Evolutionary conservation across 345 rosid genomes (phyloP).

Genomic region (rapeseed (Brassica napus)): DNA sequence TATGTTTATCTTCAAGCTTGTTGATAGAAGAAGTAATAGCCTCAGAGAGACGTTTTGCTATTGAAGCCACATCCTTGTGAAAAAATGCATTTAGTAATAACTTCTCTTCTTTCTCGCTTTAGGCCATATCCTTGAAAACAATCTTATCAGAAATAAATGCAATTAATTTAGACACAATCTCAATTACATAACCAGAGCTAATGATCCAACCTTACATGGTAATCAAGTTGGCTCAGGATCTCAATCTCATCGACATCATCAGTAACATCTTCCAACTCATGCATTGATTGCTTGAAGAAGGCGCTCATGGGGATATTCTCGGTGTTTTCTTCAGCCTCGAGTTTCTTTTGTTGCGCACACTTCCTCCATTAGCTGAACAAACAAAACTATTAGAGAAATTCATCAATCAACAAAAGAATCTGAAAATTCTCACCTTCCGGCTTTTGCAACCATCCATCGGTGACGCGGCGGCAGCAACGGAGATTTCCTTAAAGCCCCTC

Average conservation of each 20-base stretch:
- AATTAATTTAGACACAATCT: not conserved
- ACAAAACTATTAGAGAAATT: too few relatives aligned
- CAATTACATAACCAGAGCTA: not conserved
- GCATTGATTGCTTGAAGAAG: not conserved
- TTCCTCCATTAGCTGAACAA: too few relatives aligned
- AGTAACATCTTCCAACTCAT: not conserved
- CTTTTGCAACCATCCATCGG: not conserved
- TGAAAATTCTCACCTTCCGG: not conserved
- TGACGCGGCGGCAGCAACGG: not conserved
- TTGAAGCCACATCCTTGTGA: conserved; percentile 1
- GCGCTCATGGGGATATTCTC: not conserved
- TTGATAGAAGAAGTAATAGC: not conserved
- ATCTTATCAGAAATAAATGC: not conserved
- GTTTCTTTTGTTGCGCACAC: not conserved
- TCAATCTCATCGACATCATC: not conserved
- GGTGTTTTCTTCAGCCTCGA: not conserved
- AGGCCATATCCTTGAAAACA: not conserved
- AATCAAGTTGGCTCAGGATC: too few relatives aligned
- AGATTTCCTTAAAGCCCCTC: not conserved
- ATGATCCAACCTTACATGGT: not conserved
- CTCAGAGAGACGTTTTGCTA: conserved; percentile 20
- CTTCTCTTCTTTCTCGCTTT: not conserved
- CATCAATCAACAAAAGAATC: not conserved
- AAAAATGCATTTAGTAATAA: not conserved
- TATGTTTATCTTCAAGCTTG: not conserved